Base-by-base conservation (phyloP, 2,329 filamentous ascomycete genomes). In the Ophidiomyces ophidiicola region DNA sequence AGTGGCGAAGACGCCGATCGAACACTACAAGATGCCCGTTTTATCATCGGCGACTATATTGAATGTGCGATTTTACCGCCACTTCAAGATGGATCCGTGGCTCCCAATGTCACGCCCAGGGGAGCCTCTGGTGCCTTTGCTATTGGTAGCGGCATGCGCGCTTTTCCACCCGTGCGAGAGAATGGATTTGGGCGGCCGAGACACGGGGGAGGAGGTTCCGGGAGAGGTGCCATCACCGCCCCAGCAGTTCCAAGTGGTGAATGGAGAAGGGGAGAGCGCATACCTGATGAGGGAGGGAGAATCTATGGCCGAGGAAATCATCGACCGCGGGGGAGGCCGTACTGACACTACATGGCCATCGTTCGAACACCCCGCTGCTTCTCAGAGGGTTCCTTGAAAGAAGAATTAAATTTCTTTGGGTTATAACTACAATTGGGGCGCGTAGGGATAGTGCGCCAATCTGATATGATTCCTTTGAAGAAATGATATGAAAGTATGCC, bases 1-100 rank as follows among this genome's bases (percentile, higher is more conserved):
- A 59, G 73, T 39, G 68, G 68, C 23, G 72, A 72, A 4, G 78
- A 83, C 19, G 71, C 75, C 7, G 69, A 77, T 19, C 88, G 80
- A 63, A 87, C 82, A 6, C 62, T 96, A 21, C 69, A 69, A 25
- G 83, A 92, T 39, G 77, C 74, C 23, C 74, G 80, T 15, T 93
- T 94, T 53, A 80, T 94, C 7, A 80, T 90, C 46, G 88, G 88
- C 0, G 88, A 96, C 59, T 93, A 82, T 54, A 70, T 96, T 28
- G 80, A 80, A 42, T 88, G 83, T 56, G 82, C 84, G 4, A 78
- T 94, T 44, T 66, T 88, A 41, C 78, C 83, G 29, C 83, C 84
- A 1, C 63, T 82, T 18, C 65, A 74, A 21, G 80, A 88, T 55
- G 86, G 86, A 0, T 74, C 73, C 21, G 77, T 92, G 26, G 78